Evolutionary conservation across 352 stramenopile genomes (phyloP).

Genomic region (Pythium aristosporum): DNA sequence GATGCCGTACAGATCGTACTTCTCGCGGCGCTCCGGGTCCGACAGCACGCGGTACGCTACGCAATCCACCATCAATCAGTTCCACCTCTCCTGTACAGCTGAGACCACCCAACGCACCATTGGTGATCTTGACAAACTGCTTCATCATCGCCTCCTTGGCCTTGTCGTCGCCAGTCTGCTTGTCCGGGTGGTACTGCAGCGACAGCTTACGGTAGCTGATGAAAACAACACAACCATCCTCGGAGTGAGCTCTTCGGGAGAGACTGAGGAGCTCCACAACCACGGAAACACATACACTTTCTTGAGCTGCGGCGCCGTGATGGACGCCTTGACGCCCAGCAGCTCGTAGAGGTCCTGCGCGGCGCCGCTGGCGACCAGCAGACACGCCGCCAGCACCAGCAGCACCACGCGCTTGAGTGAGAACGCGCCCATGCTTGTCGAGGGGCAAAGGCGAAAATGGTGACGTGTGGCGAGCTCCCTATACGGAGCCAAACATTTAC

Average conservation of each 20-base stretch:
- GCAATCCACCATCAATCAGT: background rate
- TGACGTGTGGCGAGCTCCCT: constrained; percentile 14
- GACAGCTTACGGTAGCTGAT: constrained; percentile 89
- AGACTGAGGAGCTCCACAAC: background rate
- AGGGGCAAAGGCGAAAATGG: background rate
- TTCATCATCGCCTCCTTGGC: constrained; percentile 59
- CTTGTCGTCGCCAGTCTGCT: constrained; percentile 68
- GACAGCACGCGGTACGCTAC: constrained; percentile 75
- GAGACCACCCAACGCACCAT: constrained; percentile 34
- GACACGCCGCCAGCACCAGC: constrained; percentile 38
- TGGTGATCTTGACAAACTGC: constrained; percentile 78
- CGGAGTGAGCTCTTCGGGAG: background rate
- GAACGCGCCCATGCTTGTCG: constrained; percentile 6
- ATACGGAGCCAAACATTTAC: background rate
- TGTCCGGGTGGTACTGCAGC: constrained; percentile 95
- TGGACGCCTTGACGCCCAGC: constrained; percentile 54
- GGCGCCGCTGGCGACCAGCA: constrained; percentile 37
- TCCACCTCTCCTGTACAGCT: background rate
- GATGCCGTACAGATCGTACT: constrained; percentile 81
- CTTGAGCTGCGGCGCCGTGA: constrained; percentile 63
- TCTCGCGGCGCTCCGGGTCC: constrained; percentile 67
- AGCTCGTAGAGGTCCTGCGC: constrained; percentile 72
- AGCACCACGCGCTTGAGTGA: constrained; percentile 27
- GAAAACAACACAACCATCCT: background rate
- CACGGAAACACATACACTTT: constrained; percentile 40